Evolutionary conservation across 768 basidiomycete species (phyloP).

Genomic region (Mrakia gelida): DNA sequence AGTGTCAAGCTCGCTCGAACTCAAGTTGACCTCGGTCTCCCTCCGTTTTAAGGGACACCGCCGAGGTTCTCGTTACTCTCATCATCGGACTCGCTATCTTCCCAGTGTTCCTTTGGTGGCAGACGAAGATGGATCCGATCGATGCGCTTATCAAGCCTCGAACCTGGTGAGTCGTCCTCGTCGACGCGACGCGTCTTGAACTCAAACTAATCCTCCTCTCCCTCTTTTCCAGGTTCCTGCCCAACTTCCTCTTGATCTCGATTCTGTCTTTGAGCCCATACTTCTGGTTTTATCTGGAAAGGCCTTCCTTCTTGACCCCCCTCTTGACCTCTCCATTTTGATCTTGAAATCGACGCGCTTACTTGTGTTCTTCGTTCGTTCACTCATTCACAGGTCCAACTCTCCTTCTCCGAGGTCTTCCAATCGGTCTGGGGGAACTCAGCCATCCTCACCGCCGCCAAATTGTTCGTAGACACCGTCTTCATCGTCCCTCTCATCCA

Average conservation of each 20-base stretch:
- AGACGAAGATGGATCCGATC: conserved; percentile 12
- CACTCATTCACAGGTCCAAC: not conserved
- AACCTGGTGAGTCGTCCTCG: not conserved
- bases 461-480: not conserved
- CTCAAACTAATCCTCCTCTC: too few species aligned
- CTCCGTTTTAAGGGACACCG: not conserved
- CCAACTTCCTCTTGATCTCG: conserved; percentile 7
- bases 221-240: not conserved
- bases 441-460: conserved; percentile 11
- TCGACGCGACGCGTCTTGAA: not conserved
- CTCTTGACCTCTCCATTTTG: not conserved
- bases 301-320: not conserved
- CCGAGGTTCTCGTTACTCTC: not conserved
- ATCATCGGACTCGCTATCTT: not conserved
- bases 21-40: not conserved
- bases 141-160: conserved; percentile 18
- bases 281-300: not conserved
- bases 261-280: not conserved
- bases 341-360: too few species aligned
- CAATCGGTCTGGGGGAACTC: conserved; percentile 4
- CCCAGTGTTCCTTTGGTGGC: conserved; percentile 10
- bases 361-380: not conserved
- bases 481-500: not conserved
- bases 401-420: conserved; percentile 14
- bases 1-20: too few species aligned